Conservation (phyloP, 2,329 filamentous ascomycete species). For the Fusarium sp. region DNA sequence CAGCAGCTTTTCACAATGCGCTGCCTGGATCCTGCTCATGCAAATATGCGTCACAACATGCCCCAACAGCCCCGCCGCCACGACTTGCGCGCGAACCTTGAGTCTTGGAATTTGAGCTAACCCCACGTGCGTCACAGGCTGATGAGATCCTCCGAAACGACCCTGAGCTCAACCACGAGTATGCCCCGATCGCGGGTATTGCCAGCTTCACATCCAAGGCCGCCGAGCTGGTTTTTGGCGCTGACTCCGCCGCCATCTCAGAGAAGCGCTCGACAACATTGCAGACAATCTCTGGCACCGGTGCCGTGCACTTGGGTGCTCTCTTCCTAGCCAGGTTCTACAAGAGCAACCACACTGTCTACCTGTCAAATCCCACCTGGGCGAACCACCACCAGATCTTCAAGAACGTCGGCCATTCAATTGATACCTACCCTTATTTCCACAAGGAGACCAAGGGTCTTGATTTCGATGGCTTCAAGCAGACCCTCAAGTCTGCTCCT, state of each 20-base stretch:
- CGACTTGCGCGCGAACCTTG: slow-evolving; percentile 6
- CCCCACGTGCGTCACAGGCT: slow-evolving; percentile 66
- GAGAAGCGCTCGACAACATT: slow-evolving; percentile 84
- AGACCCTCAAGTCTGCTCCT: slow-evolving; percentile 74
- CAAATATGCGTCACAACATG: slow-evolving; percentile 23
- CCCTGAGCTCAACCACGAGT: slow-evolving; percentile 95
- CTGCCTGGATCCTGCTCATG: slow-evolving; percentile 22
- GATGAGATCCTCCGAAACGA: slow-evolving; percentile 89
- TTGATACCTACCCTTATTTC: slow-evolving; percentile 94
- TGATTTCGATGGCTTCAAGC: slow-evolving; percentile 89
- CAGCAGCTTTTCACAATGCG: slow-evolving; percentile 15
- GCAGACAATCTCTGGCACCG: slow-evolving; percentile 97
- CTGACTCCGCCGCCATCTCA: slow-evolving; percentile 79
- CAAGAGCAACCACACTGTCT: slow-evolving; percentile 77
- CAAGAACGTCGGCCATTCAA: slow-evolving; percentile 81
- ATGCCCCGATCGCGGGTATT: slow-evolving; percentile 93
- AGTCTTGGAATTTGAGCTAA: slow-evolving; percentile 33
- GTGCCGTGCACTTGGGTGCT: slow-evolving; percentile 90
- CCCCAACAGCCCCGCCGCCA: slow-evolving; percentile 24
- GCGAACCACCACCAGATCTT: slow-evolving; percentile 99
- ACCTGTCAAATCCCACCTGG: slow-evolving; percentile 96
- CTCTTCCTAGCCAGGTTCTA: slow-evolving; percentile 96
- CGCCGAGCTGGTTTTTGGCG: slow-evolving; percentile 87
- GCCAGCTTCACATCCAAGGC: slow-evolving; percentile 87
- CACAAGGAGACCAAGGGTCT: slow-evolving; percentile 87